Evolutionary conservation across 2,329 filamentous ascomycete genomes (phyloP), one percentile per base, ranked within the genome.

Genomic region (Macrophomina phaseolina): DNA sequence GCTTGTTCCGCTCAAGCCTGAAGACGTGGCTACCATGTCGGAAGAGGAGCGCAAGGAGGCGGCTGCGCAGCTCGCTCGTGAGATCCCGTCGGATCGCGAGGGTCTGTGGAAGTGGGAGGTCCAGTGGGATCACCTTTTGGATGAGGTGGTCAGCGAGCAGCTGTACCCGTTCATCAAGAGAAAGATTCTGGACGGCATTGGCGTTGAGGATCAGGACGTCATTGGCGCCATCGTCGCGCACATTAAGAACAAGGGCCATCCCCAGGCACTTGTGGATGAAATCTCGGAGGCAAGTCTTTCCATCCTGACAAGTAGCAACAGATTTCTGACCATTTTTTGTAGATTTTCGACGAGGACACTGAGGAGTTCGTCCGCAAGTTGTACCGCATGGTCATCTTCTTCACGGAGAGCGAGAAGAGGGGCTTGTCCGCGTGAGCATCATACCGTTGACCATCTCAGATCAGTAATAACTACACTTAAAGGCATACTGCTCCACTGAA

Each of bases 121-220:
- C 77, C 91, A 94, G 73, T 99, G 95, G 95, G 91, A 96, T 62
- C 92, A 89, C 79, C 85, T 99, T 76, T 92, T 96, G 75, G 90
- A 95, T 68, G 84, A 86, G 16, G 86, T 95, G 49, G 88, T 98
- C 68, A 87, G 88, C 68, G 91, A 96, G 70, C 94, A 97, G 77
- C 87, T 99, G 72, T 89, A 91, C 74, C 94, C 94, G 36, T 99
- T 97, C 81, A 92, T 98, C 66, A 93, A 97, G 83, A 97, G 97
- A 86, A 99, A 98, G 85, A 92, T 98, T 72, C 90, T 99, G 68
- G 95, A 99, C 79, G 96, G 95, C 73, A 86, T 99, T 58, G 96
- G 96, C 68, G 91, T 99, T 67, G 93, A 98, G 80, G 95, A 99
- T 78, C 92, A 98, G 80, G 90, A 97, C 81, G 83, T 99, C 56